Conservation (phyloP, 1,284 basidiomycete species). For the Trichosporon sp. region DNA sequence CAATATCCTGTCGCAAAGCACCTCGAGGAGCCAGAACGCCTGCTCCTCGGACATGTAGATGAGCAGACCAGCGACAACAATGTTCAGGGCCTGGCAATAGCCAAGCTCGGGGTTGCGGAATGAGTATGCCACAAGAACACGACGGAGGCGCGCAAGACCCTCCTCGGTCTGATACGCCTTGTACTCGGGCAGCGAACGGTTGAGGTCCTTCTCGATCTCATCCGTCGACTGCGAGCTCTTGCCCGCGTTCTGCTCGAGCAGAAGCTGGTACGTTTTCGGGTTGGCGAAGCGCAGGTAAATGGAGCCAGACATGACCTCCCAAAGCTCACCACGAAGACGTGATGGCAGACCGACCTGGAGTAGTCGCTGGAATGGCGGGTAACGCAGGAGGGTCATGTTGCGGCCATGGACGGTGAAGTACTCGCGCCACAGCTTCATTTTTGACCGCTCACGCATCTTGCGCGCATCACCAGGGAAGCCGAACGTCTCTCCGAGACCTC, state of each 20-base stretch:
- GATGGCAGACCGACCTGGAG: constrained; percentile 97
- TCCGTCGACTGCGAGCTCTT: constrained; percentile 84
- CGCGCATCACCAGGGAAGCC: constrained; percentile 91
- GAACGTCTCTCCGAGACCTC: constrained; percentile 78
- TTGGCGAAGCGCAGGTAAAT: constrained; percentile 84
- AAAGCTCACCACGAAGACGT: constrained; percentile 90
- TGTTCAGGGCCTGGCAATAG: constrained; percentile 77
- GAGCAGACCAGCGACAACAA: constrained; percentile 52
- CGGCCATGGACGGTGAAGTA: constrained; percentile 61
- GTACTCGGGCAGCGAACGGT: constrained; percentile 90
- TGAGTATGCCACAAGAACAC: constrained; percentile 93
- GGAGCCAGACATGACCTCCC: constrained; percentile 95
- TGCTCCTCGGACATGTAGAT: constrained; percentile 99
- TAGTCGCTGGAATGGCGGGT: constrained; percentile 91
- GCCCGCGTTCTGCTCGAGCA: constrained; percentile 74
- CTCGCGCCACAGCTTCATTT: constrained; percentile 92
- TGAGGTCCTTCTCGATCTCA: constrained; percentile 98
- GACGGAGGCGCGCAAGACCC: constrained; percentile 74
- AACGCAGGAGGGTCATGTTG: constrained; percentile 66
- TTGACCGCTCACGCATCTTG: constrained; percentile 93
- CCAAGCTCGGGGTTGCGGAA: constrained; percentile 94
- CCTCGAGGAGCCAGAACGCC: constrained; percentile 94
- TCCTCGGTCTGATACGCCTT: constrained; percentile 85
- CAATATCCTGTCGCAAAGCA: constrained; percentile 86
- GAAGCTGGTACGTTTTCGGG: constrained; percentile 74